Evolutionary conservation across 306 rosid species (phyloP).

Genomic region (Ormosia emarginata): DNA sequence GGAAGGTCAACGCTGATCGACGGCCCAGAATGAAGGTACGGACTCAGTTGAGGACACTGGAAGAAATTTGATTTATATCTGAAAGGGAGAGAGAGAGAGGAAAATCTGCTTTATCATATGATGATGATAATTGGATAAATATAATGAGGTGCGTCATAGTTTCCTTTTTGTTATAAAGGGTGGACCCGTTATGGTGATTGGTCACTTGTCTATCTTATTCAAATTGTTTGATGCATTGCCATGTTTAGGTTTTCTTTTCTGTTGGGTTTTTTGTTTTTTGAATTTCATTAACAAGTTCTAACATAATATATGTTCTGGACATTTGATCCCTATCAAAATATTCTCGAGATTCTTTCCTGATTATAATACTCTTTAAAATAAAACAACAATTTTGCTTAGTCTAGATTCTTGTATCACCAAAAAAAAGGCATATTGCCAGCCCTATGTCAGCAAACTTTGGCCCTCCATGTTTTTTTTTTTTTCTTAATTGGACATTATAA

Average conservation of each 20-base stretch:
- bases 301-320: neutral
- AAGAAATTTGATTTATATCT: slow-evolving; percentile 6
- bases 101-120: slow-evolving; percentile 22
- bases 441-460: neutral
- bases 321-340: neutral
- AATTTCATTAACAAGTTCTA: neutral
- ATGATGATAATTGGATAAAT: slow-evolving; percentile 16
- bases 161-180: slow-evolving; percentile 31
- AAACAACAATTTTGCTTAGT: neutral
- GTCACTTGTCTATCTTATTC: slow-evolving; percentile 25
- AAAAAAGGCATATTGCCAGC: neutral
- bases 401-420: neutral
- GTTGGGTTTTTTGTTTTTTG: neutral
- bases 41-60: slow-evolving; percentile 4
- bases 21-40: slow-evolving; percentile 95
- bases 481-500: neutral
- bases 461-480: neutral
- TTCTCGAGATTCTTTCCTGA: slow-evolving; percentile 9
- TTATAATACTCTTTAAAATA: neutral
- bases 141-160: slow-evolving; percentile 1
- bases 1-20: slow-evolving; percentile 79
- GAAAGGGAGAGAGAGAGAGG: neutral
- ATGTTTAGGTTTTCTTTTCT: neutral
- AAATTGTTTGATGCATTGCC: neutral
- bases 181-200: slow-evolving; percentile 25